Conservation (phyloP, 1,284 basidiomycete genomes). For the Tilletiopsis washingtonensis region DNA sequence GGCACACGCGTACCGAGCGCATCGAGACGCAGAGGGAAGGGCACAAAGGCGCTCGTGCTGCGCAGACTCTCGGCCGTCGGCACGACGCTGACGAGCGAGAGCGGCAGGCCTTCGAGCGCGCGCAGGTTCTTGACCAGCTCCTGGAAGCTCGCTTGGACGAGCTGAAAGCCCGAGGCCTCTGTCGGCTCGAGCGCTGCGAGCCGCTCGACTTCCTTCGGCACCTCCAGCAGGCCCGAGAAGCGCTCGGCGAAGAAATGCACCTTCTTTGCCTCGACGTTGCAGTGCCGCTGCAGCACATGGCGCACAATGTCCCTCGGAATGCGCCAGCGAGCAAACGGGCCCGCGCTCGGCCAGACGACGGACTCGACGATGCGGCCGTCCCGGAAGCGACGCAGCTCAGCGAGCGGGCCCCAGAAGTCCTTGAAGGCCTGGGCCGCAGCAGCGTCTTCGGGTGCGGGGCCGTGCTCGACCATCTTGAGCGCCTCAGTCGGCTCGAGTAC, state of each 20-base stretch:
- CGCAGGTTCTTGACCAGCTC: slow-evolving; percentile 69
- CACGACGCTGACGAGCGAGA: slow-evolving; percentile 65
- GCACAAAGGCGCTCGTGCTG: slow-evolving; percentile 70
- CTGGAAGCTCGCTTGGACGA: slow-evolving; percentile 73
- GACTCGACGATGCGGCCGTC: slow-evolving; percentile 87
- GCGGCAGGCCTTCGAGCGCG: slow-evolving; percentile 64
- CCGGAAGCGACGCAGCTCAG: slow-evolving; percentile 92
- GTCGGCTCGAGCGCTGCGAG: slow-evolving; percentile 46
- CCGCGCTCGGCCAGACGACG: slow-evolving; percentile 67
- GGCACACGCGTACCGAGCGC: slow-evolving; percentile 38
- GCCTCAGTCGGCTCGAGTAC: slow-evolving; percentile 34
- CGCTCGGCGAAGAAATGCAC: slow-evolving; percentile 55
- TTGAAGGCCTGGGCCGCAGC: slow-evolving; percentile 59
- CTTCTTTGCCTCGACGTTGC: slow-evolving; percentile 55
- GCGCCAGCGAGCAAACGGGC: slow-evolving; percentile 54
- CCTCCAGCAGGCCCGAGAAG: slow-evolving; percentile 62
- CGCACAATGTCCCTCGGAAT: slow-evolving; percentile 69
- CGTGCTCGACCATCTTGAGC: slow-evolving; percentile 44
- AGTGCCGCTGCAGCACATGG: slow-evolving; percentile 69
- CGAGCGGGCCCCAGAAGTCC: slow-evolving; percentile 81
- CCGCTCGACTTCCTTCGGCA: slow-evolving; percentile 28
- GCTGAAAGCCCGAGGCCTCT: slow-evolving; percentile 57
- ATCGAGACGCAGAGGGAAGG: slow-evolving; percentile 54
- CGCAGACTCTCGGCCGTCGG: slow-evolving; percentile 65
- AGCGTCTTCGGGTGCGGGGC: slow-evolving; percentile 53